phyloP scores from a whole-genome alignment of 2,329 filamentous ascomycete genomes.

The Orbilia javanica region DNA sequence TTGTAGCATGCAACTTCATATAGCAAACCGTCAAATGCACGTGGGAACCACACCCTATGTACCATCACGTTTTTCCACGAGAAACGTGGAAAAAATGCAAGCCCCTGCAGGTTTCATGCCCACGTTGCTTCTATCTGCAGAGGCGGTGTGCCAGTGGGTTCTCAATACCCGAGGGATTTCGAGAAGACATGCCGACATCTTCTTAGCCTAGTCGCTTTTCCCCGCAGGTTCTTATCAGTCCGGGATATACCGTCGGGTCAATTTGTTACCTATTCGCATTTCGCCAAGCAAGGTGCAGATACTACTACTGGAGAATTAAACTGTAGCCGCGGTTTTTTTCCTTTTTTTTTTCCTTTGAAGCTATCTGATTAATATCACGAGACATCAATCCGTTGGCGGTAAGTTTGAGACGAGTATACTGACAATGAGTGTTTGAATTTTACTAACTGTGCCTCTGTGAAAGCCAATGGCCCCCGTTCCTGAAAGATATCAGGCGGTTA shows the following conservation, averaged over 20 bases:
- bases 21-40: constrained; percentile 2
- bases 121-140: constrained; percentile 16
- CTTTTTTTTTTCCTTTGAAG: too few species aligned
- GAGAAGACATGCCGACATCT: too few species aligned
- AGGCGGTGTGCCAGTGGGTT: neutral
- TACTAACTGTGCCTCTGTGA: too few species aligned
- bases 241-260: constrained; percentile 12
- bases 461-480: neutral
- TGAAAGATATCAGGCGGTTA: neutral
- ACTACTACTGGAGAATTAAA: neutral
- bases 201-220: neutral
- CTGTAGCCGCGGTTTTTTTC: neutral
- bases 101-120: constrained; percentile 24
- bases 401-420: neutral
- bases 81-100: constrained; percentile 21
- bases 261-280: neutral
- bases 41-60: constrained; percentile 27
- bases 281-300: neutral
- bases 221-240: constrained; percentile 2
- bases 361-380: neutral
- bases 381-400: too few species aligned
- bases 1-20: neutral
- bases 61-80: constrained; percentile 1
- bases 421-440: neutral
- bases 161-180: neutral